Conservation (phyloP, 495 filamentous ascomycete genomes). For the Pseudomonodictys pantanalensis region DNA sequence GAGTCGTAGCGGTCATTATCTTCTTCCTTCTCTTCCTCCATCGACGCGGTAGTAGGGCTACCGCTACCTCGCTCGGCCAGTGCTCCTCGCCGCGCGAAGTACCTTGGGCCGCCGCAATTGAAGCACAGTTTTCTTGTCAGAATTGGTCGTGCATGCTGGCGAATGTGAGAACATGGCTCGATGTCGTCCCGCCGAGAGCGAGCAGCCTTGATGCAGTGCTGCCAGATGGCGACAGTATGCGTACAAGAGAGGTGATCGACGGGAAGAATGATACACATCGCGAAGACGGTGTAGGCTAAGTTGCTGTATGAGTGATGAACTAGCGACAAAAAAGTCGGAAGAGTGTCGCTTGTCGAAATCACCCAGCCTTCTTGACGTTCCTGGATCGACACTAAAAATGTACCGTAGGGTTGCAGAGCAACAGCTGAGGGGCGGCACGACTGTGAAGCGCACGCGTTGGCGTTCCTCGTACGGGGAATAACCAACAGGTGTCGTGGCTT, state of each 20-base stretch:
- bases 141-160: slow-evolving; percentile 23
- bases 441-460: too few relatives aligned
- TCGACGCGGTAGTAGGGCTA: not conserved
- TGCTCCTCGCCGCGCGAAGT: slow-evolving; percentile 13
- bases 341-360: too few relatives aligned
- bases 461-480: too few relatives aligned
- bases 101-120: slow-evolving; percentile 18
- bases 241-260: slow-evolving; percentile 25
- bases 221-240: slow-evolving; percentile 22
- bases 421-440: too few relatives aligned
- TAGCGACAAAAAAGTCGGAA: not conserved
- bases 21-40: not conserved
- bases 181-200: not conserved
- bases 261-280: slow-evolving; percentile 28
- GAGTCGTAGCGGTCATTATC: slow-evolving; percentile 10
- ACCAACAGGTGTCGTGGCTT: too few relatives aligned
- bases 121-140: slow-evolving; percentile 21
- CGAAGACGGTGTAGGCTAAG: not conserved
- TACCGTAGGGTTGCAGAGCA: too few relatives aligned
- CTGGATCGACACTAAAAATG: too few relatives aligned
- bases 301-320: not conserved
- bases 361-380: too few relatives aligned
- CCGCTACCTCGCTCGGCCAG: slow-evolving; percentile 12
- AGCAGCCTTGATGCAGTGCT: slow-evolving; percentile 20
- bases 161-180: slow-evolving; percentile 6